A percentile compares a stretch with the other conserved stretches of the same genome.
Conservation (phyloP, 2,329 filamentous ascomycete genomes). For the Ascochyta rabiei region DNA sequence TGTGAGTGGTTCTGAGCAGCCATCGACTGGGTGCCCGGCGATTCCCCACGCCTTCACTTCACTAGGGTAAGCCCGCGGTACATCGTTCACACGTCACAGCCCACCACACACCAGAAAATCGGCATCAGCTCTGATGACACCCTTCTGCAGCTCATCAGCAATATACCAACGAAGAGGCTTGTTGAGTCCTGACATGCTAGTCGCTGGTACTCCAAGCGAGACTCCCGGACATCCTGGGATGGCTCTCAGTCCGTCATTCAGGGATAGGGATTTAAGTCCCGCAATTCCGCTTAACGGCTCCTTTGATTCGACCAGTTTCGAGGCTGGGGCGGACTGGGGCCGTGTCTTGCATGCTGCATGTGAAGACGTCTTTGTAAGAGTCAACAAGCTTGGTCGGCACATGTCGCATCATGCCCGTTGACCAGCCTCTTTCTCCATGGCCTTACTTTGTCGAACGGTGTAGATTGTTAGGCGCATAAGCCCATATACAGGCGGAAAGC, state of each 20-base stretch:
- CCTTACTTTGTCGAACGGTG: slow-evolving; percentile 30
- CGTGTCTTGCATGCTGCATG: slow-evolving; percentile 19
- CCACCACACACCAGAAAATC: background rate
- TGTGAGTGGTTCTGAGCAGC: slow-evolving; percentile 24
- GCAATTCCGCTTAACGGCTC: slow-evolving; percentile 14
- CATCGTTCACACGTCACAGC: slow-evolving; percentile 13
- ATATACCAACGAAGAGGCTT: background rate
- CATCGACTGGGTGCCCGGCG: slow-evolving; percentile 18
- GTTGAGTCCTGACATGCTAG: background rate
- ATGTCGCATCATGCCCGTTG: slow-evolving; percentile 16
- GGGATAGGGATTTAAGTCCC: slow-evolving; percentile 14
- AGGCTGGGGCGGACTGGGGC: slow-evolving; percentile 11
- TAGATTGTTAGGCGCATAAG: slow-evolving; percentile 28
- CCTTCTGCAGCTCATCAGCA: slow-evolving; percentile 1
- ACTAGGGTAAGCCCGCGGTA: slow-evolving; percentile 8
- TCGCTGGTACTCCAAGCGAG: slow-evolving; percentile 3
- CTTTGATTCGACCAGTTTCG: slow-evolving; percentile 8
- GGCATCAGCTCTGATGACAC: slow-evolving; percentile 7
- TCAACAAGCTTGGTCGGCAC: slow-evolving; percentile 13
- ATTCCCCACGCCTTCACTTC: slow-evolving; percentile 16
- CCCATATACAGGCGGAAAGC: slow-evolving; percentile 7
- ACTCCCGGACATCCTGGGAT: background rate
- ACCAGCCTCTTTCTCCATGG: slow-evolving; percentile 10
- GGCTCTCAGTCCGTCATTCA: slow-evolving; percentile 5
- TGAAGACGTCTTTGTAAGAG: slow-evolving; percentile 13